Evolutionary conservation across 768 basidiomycete genomes (phyloP).

Genomic region (Dendrothele bispora): DNA sequence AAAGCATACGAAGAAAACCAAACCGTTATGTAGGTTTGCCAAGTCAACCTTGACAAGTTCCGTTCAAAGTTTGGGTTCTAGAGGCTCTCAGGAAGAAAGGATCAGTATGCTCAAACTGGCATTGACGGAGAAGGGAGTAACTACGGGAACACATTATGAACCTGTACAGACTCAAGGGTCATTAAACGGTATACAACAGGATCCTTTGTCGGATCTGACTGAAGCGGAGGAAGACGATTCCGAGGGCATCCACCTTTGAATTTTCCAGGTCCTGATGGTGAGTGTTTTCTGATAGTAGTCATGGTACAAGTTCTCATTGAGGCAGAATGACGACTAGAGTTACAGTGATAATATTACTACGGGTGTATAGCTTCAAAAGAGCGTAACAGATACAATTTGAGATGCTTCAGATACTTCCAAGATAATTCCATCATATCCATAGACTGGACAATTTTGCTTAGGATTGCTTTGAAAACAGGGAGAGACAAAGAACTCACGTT

Average conservation of each 20-base stretch:
- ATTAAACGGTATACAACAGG: too few relatives aligned
- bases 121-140: conserved; percentile 59
- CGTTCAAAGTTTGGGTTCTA: conserved; percentile 30
- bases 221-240: conserved; percentile 4
- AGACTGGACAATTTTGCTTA: conserved; percentile 40
- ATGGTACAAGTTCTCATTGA: too few relatives aligned
- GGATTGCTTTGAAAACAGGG: too few relatives aligned
- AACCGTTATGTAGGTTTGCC: conserved; percentile 58
- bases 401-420: conserved; percentile 78
- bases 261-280: not conserved
- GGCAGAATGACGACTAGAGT: too few relatives aligned
- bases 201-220: not conserved
- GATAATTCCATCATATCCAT: conserved; percentile 82
- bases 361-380: conserved; percentile 47
- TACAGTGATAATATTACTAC: not conserved
- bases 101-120: conserved; percentile 68
- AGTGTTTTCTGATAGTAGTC: too few relatives aligned
- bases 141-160: conserved; percentile 49
- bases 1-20: conserved; percentile 73
- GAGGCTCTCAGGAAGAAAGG: conserved; percentile 78
- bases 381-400: conserved; percentile 70
- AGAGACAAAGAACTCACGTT: conserved; percentile 44
- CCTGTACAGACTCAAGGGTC: not conserved
- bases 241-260: conserved; percentile 4
- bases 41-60: not conserved